A percentile compares a stretch with the other conserved stretches of the same genome.
phyloP scores from a whole-genome alignment of 176 grass and related monocot species.

The Bothriochloa decipiens region DNA sequence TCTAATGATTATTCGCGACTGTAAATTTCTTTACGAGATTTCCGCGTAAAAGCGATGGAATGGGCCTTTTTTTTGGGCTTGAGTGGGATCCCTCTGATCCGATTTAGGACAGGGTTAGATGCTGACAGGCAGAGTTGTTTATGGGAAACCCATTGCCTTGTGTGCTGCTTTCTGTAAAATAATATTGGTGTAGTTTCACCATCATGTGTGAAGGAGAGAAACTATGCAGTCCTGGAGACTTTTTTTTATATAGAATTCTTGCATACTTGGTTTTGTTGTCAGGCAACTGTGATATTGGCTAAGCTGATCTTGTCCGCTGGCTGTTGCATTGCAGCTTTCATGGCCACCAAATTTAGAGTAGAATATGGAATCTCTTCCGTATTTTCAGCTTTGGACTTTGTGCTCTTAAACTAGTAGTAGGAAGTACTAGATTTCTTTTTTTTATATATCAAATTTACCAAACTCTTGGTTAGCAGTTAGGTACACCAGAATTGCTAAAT shows the following conservation, averaged over 20 bases:
- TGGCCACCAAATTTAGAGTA: conserved; percentile 14
- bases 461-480: not conserved
- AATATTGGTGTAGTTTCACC: conserved; percentile 4
- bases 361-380: conserved; percentile 38
- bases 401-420: conserved; percentile 26
- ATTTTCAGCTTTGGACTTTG: conserved; percentile 46
- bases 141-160: conserved; percentile 22
- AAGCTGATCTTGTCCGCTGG: conserved; percentile 24
- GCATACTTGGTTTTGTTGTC: conserved; percentile 4
- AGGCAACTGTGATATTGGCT: conserved; percentile 29
- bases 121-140: conserved; percentile 48
- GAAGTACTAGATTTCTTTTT: conserved; percentile 1
- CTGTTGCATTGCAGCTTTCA: conserved; percentile 43
- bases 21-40: conserved; percentile 49
- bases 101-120: conserved; percentile 30
- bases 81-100: conserved; percentile 41
- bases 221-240: not conserved
- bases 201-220: conserved; percentile 21
- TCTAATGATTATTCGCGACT: conserved; percentile 10
- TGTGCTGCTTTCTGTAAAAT: conserved; percentile 8
- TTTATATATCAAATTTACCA: conserved; percentile 28
- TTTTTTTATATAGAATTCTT: too few species aligned
- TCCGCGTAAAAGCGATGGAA: conserved; percentile 39
- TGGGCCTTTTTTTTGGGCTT: not conserved
- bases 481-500: conserved; percentile 4